Evolutionary conservation across 768 basidiomycete genomes (phyloP), one percentile per base, ranked within the genome.

Genomic region (Gymnopilus junonius): DNA sequence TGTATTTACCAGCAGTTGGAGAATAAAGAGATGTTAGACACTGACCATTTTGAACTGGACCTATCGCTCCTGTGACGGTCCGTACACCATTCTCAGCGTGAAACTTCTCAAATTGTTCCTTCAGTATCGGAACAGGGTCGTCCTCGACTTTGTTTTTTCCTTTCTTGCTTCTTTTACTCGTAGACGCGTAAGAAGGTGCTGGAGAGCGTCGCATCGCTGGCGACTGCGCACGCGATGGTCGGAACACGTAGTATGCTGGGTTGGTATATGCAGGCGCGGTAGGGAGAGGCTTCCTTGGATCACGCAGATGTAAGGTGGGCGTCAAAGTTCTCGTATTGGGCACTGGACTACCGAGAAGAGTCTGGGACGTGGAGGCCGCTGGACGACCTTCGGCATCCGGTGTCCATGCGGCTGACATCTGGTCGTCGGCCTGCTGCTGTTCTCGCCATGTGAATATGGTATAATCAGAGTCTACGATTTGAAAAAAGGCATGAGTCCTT

Each of bases 41-140:
- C 86, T 57, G 61, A 93, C 95, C 95, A 74, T 92, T 88, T 55
- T 89, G 80, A 42, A 94, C 93, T n/a, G 94, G 91, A 0, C 95
- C 97, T 61, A 99, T 94, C 65, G 85, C 89, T 2, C 97, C 97
- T 66, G 89, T 82, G 15, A 99, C 91, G 3, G 95, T 99, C 55
- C 97, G 82, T 8, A 98, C 96, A 0, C 97, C 97, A 69, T 95
- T 95, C 77, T 92, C 92, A 20, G 84, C 84, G 67, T 97, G 95
- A 69, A 98, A 98, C 67, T 85, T 86, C 69, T 93, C 85, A 67
- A 95, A 96, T 45, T 89, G 87, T 68, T 85, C 89, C 76, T 89
- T 90, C 75, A 88, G 84, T 63, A 83, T 83, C 3, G 87, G 90
- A 1, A 84, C 80, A 2, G 81, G 80, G 55, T 87, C 81, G 48